phyloP scores from a whole-genome alignment of 257 asterid genomes.

The Jaltomata sinuosa region DNA sequence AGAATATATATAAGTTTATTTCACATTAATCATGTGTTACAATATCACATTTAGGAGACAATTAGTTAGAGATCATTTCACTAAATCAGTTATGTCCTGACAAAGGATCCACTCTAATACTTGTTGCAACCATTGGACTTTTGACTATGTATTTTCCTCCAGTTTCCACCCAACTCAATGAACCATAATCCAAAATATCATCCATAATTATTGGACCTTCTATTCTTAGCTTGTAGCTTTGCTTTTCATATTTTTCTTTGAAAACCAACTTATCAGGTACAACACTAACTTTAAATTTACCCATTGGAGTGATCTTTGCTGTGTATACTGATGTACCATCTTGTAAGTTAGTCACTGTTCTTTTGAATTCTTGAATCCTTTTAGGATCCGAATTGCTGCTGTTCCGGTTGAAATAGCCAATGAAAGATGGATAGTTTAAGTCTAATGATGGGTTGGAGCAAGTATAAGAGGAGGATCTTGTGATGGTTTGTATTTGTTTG shows the following conservation, averaged over 20 bases:
- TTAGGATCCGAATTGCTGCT: not conserved
- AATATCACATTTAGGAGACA: not conserved
- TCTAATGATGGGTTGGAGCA: slow-evolving; percentile 55
- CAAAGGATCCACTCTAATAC: slow-evolving; percentile 3
- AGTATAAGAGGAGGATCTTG: slow-evolving; percentile 27
- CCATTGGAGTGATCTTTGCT: slow-evolving; percentile 18
- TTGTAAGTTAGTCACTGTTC: slow-evolving; percentile 59
- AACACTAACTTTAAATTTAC: slow-evolving; percentile 41
- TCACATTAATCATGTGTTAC: not conserved
- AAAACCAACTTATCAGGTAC: slow-evolving; percentile 45
- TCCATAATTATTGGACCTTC: slow-evolving; percentile 24
- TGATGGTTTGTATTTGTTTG: slow-evolving; percentile 31
- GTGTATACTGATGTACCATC: slow-evolving; percentile 29
- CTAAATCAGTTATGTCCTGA: not conserved
- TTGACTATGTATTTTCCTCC: slow-evolving; percentile 33
- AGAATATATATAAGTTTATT: not conserved
- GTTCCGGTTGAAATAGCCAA: slow-evolving; percentile 29
- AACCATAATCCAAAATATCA: slow-evolving; percentile 26
- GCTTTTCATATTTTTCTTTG: slow-evolving; percentile 36
- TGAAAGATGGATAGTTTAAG: slow-evolving; percentile 71
- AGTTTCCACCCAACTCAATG: slow-evolving; percentile 49
- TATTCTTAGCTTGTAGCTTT: slow-evolving; percentile 39
- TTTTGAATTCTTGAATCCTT: slow-evolving; percentile 24
- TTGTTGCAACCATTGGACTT: slow-evolving; percentile 59
- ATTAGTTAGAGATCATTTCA: not conserved